phyloP scores from a whole-genome alignment of 495 filamentous ascomycete species.

The Penicillium steckii region DNA sequence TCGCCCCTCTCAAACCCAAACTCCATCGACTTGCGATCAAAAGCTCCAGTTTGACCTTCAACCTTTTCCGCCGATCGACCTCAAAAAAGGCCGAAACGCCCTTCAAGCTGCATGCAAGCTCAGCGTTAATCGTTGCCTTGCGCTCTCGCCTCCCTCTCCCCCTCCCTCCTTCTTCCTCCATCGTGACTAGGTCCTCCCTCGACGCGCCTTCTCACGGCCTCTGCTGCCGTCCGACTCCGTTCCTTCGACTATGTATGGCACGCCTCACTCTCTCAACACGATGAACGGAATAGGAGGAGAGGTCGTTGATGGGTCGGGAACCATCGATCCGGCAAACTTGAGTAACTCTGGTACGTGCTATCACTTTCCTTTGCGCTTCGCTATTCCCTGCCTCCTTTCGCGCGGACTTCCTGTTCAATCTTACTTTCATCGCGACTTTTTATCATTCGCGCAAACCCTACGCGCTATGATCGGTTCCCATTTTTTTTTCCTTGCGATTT shows the following conservation, averaged over 20 bases:
- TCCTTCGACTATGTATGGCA: conserved; percentile 54
- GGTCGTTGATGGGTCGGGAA: conserved; percentile 70
- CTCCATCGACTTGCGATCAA: conserved; percentile 3
- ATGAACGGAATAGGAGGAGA: conserved; percentile 62
- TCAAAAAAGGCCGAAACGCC: conserved; percentile 8
- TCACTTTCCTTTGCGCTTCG: conserved; percentile 3
- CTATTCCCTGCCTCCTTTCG: background rate
- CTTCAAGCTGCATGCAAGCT: conserved; percentile 26
- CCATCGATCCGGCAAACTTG: conserved; percentile 77
- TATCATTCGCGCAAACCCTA: conserved; percentile 6
- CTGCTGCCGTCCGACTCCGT: conserved; percentile 28
- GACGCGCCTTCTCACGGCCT: conserved; percentile 42
- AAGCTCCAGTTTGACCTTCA: conserved; percentile 18
- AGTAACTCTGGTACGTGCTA: conserved; percentile 58
- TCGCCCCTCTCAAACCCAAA: conserved; percentile 30
- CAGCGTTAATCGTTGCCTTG: conserved; percentile 26
- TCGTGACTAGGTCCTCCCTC: conserved; percentile 20
- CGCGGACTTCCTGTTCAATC: background rate
- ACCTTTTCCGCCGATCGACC: conserved; percentile 23
- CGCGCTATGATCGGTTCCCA: background rate
- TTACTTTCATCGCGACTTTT: conserved; percentile 4
- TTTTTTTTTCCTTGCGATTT: background rate
- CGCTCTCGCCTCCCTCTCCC: conserved; percentile 20
- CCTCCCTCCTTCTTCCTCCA: conserved; percentile 22
- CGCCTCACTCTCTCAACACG: conserved; percentile 49